Evolutionary conservation across 306 rosid species (phyloP).

Genomic region (Elaeagnus macrophylla): DNA sequence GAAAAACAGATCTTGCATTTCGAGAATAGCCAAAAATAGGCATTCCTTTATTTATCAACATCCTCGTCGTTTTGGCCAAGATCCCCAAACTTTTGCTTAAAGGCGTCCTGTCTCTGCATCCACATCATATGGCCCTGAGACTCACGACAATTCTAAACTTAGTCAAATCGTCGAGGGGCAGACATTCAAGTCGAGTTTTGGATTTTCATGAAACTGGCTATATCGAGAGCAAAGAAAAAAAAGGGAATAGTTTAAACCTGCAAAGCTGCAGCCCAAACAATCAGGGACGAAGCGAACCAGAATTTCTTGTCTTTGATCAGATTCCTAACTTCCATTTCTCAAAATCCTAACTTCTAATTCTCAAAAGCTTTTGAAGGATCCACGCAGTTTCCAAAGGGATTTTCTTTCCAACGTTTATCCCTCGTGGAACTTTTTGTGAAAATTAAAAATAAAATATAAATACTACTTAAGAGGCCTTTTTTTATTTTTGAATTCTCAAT

Average conservation of each 20-base stretch:
- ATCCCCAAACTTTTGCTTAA: constrained; percentile 59
- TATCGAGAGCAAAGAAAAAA: neutral
- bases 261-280: constrained; percentile 71
- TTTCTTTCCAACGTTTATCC: too few species aligned
- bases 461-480: too few species aligned
- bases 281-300: constrained; percentile 64
- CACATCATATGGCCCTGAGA: constrained; percentile 79
- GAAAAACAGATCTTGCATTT: neutral
- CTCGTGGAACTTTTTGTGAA: too few species aligned
- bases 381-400: too few species aligned
- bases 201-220: neutral
- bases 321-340: constrained; percentile 44
- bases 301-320: constrained; percentile 62
- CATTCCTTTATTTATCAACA: neutral
- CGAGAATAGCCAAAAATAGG: neutral
- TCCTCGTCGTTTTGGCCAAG: constrained; percentile 3
- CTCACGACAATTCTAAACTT: neutral
- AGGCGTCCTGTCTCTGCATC: constrained; percentile 66
- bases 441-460: too few species aligned
- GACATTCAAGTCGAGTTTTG: neutral
- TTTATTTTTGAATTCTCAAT: too few species aligned
- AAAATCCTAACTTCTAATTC: constrained; percentile 18
- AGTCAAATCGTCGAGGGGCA: neutral
- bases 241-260: constrained; percentile 33
- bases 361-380: too few species aligned